Evolutionary conservation across 1,139 yeast genomes (phyloP).

Genomic region (Pichia sp.): DNA sequence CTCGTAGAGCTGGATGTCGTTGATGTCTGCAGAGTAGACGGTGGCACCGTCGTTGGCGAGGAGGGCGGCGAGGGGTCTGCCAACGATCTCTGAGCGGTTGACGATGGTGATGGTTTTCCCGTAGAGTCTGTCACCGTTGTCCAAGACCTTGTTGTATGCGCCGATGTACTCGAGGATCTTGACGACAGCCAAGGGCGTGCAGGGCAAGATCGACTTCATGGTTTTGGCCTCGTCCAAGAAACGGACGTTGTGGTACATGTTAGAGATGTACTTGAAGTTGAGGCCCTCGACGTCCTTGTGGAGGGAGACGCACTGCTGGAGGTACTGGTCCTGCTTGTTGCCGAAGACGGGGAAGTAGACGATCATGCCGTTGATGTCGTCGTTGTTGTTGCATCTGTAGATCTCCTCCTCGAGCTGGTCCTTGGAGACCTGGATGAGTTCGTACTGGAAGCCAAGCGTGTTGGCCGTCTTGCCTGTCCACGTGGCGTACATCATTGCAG

Average conservation of each 20-base stretch:
- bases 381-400: conserved; percentile 76
- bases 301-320: conserved; percentile 82
- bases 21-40: conserved; percentile 85
- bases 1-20: conserved; percentile 84
- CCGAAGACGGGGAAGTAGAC: conserved; percentile 98
- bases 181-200: conserved; percentile 93
- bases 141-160: conserved; percentile 73
- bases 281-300: conserved; percentile 96
- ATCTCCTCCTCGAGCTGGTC: conserved; percentile 83
- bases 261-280: conserved; percentile 85
- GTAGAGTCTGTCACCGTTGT: conserved; percentile 85
- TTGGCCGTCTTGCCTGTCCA: conserved; percentile 94
- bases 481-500: conserved; percentile 89
- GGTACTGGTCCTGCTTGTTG: conserved; percentile 87
- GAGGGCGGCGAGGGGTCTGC: conserved; percentile 93
- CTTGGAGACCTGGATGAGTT: conserved; percentile 62
- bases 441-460: conserved; percentile 79
- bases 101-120: conserved; percentile 90
- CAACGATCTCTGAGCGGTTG: conserved; percentile 93
- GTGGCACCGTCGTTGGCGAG: conserved; percentile 97
- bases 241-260: conserved; percentile 88
- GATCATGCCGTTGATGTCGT: conserved; percentile 83
- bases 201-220: conserved; percentile 83
- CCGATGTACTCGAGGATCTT: conserved; percentile 88
- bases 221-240: conserved; percentile 62